phyloP scores from a whole-genome alignment of 1,284 basidiomycete species.

The Sporisorium reilianum region DNA sequence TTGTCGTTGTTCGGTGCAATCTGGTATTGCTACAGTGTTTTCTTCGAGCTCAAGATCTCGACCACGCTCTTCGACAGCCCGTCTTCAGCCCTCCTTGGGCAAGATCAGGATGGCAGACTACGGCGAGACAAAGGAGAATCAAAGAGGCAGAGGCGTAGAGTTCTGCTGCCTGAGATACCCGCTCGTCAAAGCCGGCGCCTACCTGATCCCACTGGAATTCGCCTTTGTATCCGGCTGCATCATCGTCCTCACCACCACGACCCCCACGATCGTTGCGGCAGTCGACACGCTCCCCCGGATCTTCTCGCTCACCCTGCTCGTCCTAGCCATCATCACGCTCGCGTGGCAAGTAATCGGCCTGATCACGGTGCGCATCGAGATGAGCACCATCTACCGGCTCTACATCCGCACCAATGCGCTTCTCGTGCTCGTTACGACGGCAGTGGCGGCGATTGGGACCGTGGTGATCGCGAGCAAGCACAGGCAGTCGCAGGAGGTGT shows the following conservation, averaged over 20 bases:
- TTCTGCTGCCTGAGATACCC: conserved; percentile 53
- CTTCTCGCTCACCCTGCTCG: conserved; percentile 28
- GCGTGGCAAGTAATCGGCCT: conserved; percentile 49
- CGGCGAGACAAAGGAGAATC: background rate
- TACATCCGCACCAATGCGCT: conserved; percentile 53
- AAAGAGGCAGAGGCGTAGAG: conserved; percentile 28
- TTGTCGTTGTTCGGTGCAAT: conserved; percentile 15
- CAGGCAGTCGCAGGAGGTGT: conserved; percentile 32
- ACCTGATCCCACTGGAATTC: conserved; percentile 51
- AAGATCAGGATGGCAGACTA: conserved; percentile 15
- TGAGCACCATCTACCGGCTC: conserved; percentile 43
- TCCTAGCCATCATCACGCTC: conserved; percentile 28
- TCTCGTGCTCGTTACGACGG: conserved; percentile 33
- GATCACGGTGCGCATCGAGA: conserved; percentile 31
- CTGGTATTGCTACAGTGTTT: conserved; percentile 26
- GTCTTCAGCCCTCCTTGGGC: too few species aligned
- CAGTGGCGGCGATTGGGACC: conserved; percentile 23
- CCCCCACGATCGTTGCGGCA: conserved; percentile 47
- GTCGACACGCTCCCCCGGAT: conserved; percentile 35
- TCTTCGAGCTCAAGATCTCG: background rate
- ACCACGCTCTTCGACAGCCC: background rate
- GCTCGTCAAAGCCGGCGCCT: conserved; percentile 50
- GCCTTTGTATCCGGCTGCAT: conserved; percentile 45
- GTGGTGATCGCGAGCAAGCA: conserved; percentile 43
- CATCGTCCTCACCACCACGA: conserved; percentile 37